These are phyloP conservation scores for Omphalotus guepiniiformis DNA, from an alignment of 768 basidiomycete species.

Conservation along the genomic window DNA sequence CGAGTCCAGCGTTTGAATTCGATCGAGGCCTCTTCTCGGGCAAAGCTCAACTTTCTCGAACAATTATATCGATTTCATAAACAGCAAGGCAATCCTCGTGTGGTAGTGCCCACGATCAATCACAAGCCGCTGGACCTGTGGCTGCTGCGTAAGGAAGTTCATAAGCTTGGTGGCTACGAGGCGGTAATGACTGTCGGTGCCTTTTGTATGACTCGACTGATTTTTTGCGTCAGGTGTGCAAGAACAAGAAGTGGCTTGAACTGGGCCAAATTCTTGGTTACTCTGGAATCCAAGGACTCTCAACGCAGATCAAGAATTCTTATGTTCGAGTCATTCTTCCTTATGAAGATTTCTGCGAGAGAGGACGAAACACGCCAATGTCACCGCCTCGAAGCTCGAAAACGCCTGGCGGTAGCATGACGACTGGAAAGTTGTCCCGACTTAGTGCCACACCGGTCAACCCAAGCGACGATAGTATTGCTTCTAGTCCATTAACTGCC, in stretches of 20 bases:
- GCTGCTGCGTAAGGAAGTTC: conserved; percentile 89
- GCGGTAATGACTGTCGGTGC: conserved; percentile 46
- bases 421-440: conserved; percentile 35
- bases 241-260: conserved; percentile 83
- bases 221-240: conserved; percentile 59
- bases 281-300: conserved; percentile 75
- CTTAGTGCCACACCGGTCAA: conserved; percentile 31
- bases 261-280: conserved; percentile 82
- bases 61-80: conserved; percentile 96
- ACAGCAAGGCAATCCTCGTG: conserved; percentile 87
- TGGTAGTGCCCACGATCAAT: conserved; percentile 92
- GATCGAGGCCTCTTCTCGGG: conserved; percentile 94
- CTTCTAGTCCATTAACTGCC: conserved; percentile 71
- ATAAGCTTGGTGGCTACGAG: conserved; percentile 83
- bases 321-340: conserved; percentile 91
- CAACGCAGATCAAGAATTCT: conserved; percentile 84
- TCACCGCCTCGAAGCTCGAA: conserved; percentile 8
- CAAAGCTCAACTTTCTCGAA: conserved; percentile 95
- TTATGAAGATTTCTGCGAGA: conserved; percentile 88
- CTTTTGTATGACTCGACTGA: conserved; percentile 9
- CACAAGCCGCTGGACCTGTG: conserved; percentile 92
- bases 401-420: neutral
- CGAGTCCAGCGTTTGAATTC: conserved; percentile 92
- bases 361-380: conserved; percentile 62
- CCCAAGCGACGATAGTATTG: conserved; percentile 51